Percentiles rank a stretch among this genome's conserved stretches.
Conservation (phyloP, 1,284 basidiomycete genomes). For the Rhizopogon parksii region DNA sequence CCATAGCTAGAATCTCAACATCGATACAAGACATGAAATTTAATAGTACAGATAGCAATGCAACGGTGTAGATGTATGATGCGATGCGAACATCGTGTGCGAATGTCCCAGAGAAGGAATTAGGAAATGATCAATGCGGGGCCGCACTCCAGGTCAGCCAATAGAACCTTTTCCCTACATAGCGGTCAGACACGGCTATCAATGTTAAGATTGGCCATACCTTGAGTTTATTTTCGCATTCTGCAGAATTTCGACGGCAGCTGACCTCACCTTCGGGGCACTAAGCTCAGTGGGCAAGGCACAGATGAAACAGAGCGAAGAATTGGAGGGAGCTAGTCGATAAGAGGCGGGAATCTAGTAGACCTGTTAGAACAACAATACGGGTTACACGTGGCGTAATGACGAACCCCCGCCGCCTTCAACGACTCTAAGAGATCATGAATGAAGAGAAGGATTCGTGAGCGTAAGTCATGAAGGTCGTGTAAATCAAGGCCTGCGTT, state of each 20-base stretch:
- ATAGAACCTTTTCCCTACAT: slow-evolving; percentile 42
- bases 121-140: slow-evolving; percentile 53
- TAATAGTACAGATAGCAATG: slow-evolving; percentile 1
- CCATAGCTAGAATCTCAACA: neutral
- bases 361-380: neutral
- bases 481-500: slow-evolving; percentile 53
- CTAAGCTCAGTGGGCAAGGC: slow-evolving; percentile 38
- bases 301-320: slow-evolving; percentile 50
- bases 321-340: slow-evolving; percentile 54
- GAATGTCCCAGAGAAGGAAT: slow-evolving; percentile 11
- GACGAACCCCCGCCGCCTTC: slow-evolving; percentile 52
- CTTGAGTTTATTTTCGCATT: slow-evolving; percentile 39
- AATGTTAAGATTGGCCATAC: slow-evolving; percentile 28
- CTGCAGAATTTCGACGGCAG: slow-evolving; percentile 39
- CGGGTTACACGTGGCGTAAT: slow-evolving; percentile 1
- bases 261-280: slow-evolving; percentile 35
- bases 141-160: slow-evolving; percentile 46
- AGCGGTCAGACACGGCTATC: slow-evolving; percentile 4
- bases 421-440: slow-evolving; percentile 57
- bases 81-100: neutral
- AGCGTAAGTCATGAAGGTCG: slow-evolving; percentile 58
- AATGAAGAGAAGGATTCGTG: slow-evolving; percentile 57
- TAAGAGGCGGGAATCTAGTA: slow-evolving; percentile 53
- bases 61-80: neutral
- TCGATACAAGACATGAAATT: neutral